Percentiles rank a stretch among this genome's conserved stretches.
phyloP scores from a whole-genome alignment of 2,329 filamentous ascomycete species.

The Penicillium rolfsii region DNA sequence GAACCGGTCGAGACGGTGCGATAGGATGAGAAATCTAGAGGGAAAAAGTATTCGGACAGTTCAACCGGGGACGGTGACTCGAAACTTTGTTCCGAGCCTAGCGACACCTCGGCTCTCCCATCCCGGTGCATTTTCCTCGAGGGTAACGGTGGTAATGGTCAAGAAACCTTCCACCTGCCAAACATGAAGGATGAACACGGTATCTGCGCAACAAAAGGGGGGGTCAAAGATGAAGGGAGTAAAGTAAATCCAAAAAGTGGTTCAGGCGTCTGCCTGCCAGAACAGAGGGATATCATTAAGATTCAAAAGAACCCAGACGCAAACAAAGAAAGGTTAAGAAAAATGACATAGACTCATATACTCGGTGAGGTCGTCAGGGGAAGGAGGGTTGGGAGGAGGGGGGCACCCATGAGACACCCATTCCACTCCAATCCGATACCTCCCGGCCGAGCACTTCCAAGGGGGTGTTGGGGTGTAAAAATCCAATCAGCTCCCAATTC shows the following conservation, averaged over 20 bases:
- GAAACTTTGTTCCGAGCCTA: not conserved
- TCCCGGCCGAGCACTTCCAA: constrained; percentile 12
- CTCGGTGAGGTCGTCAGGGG: constrained; percentile 32
- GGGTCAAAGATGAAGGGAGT: constrained; percentile 9
- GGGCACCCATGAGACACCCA: not conserved
- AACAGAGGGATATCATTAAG: constrained; percentile 38
- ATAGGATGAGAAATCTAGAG: constrained; percentile 1
- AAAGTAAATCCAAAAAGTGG: constrained; percentile 19
- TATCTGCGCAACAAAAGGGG: not conserved
- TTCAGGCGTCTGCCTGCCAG: constrained; percentile 22
- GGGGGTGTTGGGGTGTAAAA: not conserved
- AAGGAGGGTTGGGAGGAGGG: not conserved
- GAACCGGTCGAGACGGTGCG: not conserved
- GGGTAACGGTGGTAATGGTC: not conserved
- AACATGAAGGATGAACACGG: not conserved
- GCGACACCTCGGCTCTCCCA: not conserved
- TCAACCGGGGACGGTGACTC: not conserved
- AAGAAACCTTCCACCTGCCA: not conserved
- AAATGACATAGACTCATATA: constrained; percentile 32
- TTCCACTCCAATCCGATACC: constrained; percentile 13
- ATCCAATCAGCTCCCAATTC: not conserved
- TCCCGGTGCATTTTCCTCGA: not conserved
- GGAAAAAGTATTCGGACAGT: constrained; percentile 6
- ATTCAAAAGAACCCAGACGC: constrained; percentile 31
- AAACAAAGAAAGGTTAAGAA: constrained; percentile 17